These are phyloP conservation scores for Tulasnella sp. DNA, from an alignment of 768 basidiomycete species.

Conservation along the genomic window DNA sequence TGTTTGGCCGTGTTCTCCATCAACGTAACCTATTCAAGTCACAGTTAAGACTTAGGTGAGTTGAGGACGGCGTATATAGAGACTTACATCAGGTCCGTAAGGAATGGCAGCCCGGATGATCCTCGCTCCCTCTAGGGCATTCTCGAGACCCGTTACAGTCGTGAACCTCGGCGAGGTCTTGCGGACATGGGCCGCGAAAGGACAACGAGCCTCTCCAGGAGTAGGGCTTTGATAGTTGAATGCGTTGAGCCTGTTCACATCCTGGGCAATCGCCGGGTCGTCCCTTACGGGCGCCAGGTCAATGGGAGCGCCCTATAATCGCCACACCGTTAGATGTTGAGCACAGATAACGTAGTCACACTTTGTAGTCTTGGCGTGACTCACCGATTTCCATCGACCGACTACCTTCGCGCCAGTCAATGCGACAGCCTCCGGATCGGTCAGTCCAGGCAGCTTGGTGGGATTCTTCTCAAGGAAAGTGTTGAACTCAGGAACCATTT, in stretches of 20 bases:
- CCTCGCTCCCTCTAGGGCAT: not conserved
- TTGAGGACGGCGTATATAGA: too few species aligned
- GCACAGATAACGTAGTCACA: not conserved
- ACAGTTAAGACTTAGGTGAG: not conserved
- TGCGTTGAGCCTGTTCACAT: not conserved
- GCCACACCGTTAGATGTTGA: not conserved
- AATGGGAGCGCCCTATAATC: slow-evolving; percentile 9
- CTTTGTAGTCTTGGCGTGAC: not conserved
- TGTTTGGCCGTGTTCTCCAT: not conserved
- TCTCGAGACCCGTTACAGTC: not conserved
- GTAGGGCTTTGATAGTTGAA: not conserved
- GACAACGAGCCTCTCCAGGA: slow-evolving; percentile 6
- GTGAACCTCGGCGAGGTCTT: slow-evolving; percentile 4
- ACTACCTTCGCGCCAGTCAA: slow-evolving; percentile 11
- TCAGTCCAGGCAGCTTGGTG: not conserved
- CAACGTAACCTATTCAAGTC: not conserved
- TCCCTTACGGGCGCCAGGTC: not conserved
- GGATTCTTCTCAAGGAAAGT: slow-evolving; percentile 7
- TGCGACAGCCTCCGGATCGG: not conserved
- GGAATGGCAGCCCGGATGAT: slow-evolving; percentile 14
- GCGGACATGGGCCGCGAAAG: slow-evolving; percentile 12
- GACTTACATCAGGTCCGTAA: slow-evolving; percentile 7
- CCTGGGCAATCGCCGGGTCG: not conserved
- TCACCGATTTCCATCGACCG: slow-evolving; percentile 12
- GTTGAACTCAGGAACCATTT: slow-evolving; percentile 8